These are phyloP conservation scores for Grosmannia huntii DNA, from an alignment of 2,329 filamentous ascomycete species.

Conservation along the genomic window DNA sequence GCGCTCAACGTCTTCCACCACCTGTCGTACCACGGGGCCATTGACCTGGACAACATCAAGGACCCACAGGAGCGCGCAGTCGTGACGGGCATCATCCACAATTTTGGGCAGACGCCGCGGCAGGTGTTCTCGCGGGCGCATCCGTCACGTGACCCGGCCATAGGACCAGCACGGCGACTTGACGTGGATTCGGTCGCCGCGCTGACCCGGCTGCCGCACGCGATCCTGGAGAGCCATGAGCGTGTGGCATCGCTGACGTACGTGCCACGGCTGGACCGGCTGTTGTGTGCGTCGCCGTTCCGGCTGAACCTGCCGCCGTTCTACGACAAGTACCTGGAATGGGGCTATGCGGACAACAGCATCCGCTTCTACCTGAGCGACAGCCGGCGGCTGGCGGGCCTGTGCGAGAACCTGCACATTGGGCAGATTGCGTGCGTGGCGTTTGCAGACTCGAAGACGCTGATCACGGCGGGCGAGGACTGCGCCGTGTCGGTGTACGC, in stretches of 20 bases:
- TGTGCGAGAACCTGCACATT: constrained; percentile 89
- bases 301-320: constrained; percentile 73
- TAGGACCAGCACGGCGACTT: constrained; percentile 53
- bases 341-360: constrained; percentile 89
- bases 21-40: constrained; percentile 86
- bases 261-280: constrained; percentile 64
- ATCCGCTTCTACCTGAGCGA: constrained; percentile 84
- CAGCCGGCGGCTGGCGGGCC: constrained; percentile 66
- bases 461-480: constrained; percentile 86
- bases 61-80: constrained; percentile 78
- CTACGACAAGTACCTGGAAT: constrained; percentile 88
- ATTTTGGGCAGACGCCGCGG: constrained; percentile 94
- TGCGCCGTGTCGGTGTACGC: constrained; percentile 81
- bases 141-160: constrained; percentile 56
- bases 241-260: constrained; percentile 68
- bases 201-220: constrained; percentile 65
- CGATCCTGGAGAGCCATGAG: constrained; percentile 60
- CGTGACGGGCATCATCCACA: constrained; percentile 93
- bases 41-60: constrained; percentile 79
- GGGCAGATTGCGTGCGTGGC: constrained; percentile 74
- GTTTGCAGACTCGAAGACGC: constrained; percentile 79
- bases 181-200: constrained; percentile 61
- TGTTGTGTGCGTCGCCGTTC: constrained; percentile 75
- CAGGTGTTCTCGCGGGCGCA: constrained; percentile 83
- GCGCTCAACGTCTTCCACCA: constrained; percentile 93